Base-by-base conservation (phyloP, 164 flowering plant genomes). In the Nelumbo lutea region DNA sequence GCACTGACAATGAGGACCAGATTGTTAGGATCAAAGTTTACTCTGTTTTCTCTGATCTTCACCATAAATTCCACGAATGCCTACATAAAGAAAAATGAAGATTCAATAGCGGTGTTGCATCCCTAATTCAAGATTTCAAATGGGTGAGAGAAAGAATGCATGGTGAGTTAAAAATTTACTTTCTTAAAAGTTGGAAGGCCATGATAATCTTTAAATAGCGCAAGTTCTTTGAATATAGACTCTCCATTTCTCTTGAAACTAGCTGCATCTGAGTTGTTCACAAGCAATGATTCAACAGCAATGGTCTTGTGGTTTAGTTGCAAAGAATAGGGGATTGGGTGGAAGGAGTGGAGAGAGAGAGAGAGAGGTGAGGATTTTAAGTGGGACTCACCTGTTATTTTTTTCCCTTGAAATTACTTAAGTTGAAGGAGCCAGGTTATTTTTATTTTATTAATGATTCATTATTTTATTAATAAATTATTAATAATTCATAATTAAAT, bases 1-100 rank as follows among this genome's bases (percentile, higher is more conserved):
- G 87, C 66, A 53, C 87, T 85, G 15, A 85, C 87, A 0, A 83
- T 83, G n/a, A 83, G 83, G 39, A 83, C 87, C 1, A 83, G 76
- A 27, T 80, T 83, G 62, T 71, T 67, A 5, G 83, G 79, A 59
- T 81, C 79, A 67, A 82, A 82, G 43, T 39, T 71, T 2, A 77
- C 85, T 73, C 61, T 78, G 74, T 81, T 78, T 62, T 76, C 82
- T 76, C 85, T 76, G 1, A 81, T 75, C 69, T 83, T 75, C 2
- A 77, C 59, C 87, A 83, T 83, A 67, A 78, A 79, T 27, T 74
- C 74, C 5, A 69, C 83, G 38, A 83, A 50, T 38, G 79, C 76
- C 27, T 27, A 27, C 27, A 27, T 27, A 27, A 27, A 27, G 27
- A 27, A 27, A 27, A 27, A 84, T 83, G 82, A 10, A 61, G 39